Conservation (phyloP, 768 basidiomycete genomes). For the Termitomyces eurrhizus region DNA sequence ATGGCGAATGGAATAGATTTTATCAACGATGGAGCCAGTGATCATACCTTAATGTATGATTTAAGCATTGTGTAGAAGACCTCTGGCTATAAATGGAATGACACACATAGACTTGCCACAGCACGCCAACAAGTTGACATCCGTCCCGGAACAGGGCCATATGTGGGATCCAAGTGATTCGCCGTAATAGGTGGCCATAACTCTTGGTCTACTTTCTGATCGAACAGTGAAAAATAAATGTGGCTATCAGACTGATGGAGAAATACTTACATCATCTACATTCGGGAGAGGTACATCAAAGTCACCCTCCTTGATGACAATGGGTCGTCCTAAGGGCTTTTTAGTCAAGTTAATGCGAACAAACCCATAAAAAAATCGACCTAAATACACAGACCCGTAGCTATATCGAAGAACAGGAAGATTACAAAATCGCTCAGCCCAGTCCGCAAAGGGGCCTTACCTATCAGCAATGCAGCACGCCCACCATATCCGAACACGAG, state of each 20-base stretch:
- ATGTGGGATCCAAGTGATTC: constrained; percentile 36
- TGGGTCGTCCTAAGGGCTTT: constrained; percentile 51
- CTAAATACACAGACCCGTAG: constrained; percentile 74
- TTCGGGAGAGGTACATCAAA: constrained; percentile 65
- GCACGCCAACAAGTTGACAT: constrained; percentile 55
- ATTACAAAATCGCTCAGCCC: neutral
- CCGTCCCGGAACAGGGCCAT: constrained; percentile 42
- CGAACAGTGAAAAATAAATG: constrained; percentile 4
- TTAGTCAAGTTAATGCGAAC: constrained; percentile 10
- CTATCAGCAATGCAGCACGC: constrained; percentile 67
- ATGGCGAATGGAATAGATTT: constrained; percentile 66
- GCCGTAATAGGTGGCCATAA: constrained; percentile 47
- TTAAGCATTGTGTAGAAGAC: neutral
- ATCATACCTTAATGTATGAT: constrained; percentile 47
- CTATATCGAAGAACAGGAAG: constrained; percentile 26
- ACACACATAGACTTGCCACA: constrained; percentile 54
- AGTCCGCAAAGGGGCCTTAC: constrained; percentile 30
- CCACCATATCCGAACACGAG: constrained; percentile 79
- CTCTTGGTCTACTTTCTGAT: constrained; percentile 56
- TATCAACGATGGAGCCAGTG: constrained; percentile 60
- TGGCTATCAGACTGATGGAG: neutral
- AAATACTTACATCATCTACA: constrained; percentile 42
- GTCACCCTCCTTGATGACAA: constrained; percentile 63
- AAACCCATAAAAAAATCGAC: constrained; percentile 26
- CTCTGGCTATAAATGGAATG: constrained; percentile 2